Base-by-base conservation (phyloP, 345 rosid species). In the Garcia nutans region DNA sequence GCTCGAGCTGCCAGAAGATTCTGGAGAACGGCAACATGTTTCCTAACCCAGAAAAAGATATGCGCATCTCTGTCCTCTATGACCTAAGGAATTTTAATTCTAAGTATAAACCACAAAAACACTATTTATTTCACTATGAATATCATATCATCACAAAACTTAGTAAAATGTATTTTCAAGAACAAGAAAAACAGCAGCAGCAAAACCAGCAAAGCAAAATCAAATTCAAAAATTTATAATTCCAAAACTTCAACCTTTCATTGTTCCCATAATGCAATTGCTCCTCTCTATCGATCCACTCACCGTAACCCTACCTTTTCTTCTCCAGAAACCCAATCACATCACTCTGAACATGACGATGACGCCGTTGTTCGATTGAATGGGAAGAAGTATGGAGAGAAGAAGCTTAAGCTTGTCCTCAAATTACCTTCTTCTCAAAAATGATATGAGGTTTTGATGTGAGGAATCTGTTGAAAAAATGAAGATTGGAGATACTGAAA, bases 401-500 rank as follows among this genome's bases (percentile, higher is more conserved):
- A 74, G 75, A 75, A 74, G 72, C 76, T 65, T 49, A 70, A 79
- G 71, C 75, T 74, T 5, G 57, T 69, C 15, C 60, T 75, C n/a
- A 64, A 69, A 69, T 76, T 76, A 60, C 79, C 79, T 72, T 52
- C 77, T 12, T 49, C 69, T 20, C 31, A 93, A 84, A 72, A 97
- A 96, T 22, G 98, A 93, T 22, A 86, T 96, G 89, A 85, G 92
- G 86, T 95, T 96, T 73, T 93, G 31, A 91, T 74, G 68, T 85
- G 1, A 86, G 89, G 73, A 96, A 96, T 90, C 88, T 93, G 65
- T 58, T 90, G 31, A 93, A 42, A 96, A 98, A 79, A 85, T 95
- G 93, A 96, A 93, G 84, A 87, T 96, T 81, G 99, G 98, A 9
- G 97, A 93, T 81, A 13, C 79, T 52, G 88, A 84, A 73, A 96